phyloP scores from a whole-genome alignment of 2,329 filamentous ascomycete genomes.

The Cercospora canescens region DNA sequence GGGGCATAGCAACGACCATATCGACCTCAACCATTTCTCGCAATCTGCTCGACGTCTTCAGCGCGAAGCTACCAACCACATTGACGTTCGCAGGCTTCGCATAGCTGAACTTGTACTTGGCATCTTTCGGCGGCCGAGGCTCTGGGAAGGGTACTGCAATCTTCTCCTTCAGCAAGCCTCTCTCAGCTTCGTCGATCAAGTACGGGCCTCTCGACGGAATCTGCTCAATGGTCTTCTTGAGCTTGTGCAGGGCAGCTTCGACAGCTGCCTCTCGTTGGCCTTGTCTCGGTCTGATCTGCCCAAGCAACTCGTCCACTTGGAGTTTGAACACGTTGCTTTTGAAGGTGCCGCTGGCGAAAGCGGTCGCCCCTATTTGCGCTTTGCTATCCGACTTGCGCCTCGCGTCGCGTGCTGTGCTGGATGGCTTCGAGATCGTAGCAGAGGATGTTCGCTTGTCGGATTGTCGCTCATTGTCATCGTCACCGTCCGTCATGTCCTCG shows the following conservation, averaged over 20 bases:
- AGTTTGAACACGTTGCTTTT: conserved; percentile 68
- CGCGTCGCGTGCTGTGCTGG: not conserved
- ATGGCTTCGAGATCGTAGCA: conserved; percentile 10
- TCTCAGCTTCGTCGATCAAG: conserved; percentile 65
- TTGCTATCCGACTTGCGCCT: conserved; percentile 12
- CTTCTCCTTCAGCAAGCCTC: conserved; percentile 65
- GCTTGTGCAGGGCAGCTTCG: conserved; percentile 54
- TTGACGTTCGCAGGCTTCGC: conserved; percentile 76
- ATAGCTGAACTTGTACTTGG: conserved; percentile 80
- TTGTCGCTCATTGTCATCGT: conserved; percentile 2
- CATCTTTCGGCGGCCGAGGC: conserved; percentile 73
- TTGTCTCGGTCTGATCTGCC: conserved; percentile 59
- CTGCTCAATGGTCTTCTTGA: conserved; percentile 59
- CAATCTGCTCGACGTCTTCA: conserved; percentile 70
- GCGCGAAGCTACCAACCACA: conserved; percentile 82
- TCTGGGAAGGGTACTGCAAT: conserved; percentile 80
- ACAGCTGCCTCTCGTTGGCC: conserved; percentile 56
- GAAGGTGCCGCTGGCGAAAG: conserved; percentile 57
- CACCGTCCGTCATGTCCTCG: conserved; percentile 13
- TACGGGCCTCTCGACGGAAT: conserved; percentile 54
- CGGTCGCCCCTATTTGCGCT: conserved; percentile 32
- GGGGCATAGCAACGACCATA: conserved; percentile 84
- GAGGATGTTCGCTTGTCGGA: conserved; percentile 7
- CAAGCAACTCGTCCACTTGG: conserved; percentile 64
- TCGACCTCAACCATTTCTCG: conserved; percentile 62